phyloP scores from a whole-genome alignment of 2,329 filamentous ascomycete genomes.

The Zymoseptoria crescenta region DNA sequence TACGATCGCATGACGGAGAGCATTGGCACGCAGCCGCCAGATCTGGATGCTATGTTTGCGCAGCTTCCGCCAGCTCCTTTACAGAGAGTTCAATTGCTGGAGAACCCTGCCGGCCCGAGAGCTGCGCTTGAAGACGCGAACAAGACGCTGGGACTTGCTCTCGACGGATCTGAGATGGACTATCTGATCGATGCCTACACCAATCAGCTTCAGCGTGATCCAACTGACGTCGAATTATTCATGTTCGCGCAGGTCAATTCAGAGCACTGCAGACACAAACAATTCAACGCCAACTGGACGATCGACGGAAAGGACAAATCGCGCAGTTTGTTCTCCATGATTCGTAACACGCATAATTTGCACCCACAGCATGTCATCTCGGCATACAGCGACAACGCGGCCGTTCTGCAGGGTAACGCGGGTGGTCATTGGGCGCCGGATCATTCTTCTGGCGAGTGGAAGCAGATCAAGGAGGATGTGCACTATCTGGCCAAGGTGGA shows the following conservation, averaged over 20 bases:
- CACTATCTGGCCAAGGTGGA: constrained; percentile 92
- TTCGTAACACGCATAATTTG: constrained; percentile 81
- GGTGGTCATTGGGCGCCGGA: constrained; percentile 82
- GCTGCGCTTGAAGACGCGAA: constrained; percentile 76
- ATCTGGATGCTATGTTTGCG: constrained; percentile 69
- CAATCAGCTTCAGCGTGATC: constrained; percentile 54
- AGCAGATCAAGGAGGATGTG: constrained; percentile 73
- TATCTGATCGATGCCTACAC: constrained; percentile 84
- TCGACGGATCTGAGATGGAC: constrained; percentile 83
- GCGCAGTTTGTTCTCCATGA: constrained; percentile 88
- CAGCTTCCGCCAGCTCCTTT: constrained; percentile 59
- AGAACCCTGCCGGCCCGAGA: constrained; percentile 49
- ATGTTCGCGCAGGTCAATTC: constrained; percentile 99
- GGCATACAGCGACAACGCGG: constrained; percentile 95
- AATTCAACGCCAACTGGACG: constrained; percentile 95
- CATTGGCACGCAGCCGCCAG: constrained; percentile 59
- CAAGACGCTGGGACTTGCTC: constrained; percentile 69
- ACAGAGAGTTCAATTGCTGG: constrained; percentile 61
- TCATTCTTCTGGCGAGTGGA: constrained; percentile 79
- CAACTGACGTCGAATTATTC: constrained; percentile 90
- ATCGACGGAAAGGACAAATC: constrained; percentile 79
- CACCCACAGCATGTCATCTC: constrained; percentile 76
- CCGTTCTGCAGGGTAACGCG: constrained; percentile 69
- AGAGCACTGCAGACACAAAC: constrained; percentile 82
- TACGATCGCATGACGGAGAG: constrained; percentile 95